Base-by-base conservation (phyloP, 75 land plant species). In the Pinus tabuliformis region DNA sequence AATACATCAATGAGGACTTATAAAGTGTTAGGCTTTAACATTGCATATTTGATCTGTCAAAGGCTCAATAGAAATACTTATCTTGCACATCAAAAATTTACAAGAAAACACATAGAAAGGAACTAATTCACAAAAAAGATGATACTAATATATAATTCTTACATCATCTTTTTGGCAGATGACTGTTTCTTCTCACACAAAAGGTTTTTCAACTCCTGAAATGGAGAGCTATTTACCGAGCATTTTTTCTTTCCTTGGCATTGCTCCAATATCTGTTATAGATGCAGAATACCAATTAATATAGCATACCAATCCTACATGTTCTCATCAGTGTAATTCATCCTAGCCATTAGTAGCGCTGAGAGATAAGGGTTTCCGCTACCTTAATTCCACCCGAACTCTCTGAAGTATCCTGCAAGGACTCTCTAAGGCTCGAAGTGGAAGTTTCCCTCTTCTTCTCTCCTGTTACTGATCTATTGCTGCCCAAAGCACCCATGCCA, bases 251-350 rank as follows among this genome's bases (percentile, higher is more conserved):
- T 57, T n/a, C 79, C 77, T 54, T 86, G 83, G 59, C 60, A 72
- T 26, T 80, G 76, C 68, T 81, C 89, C 74, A 86, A 76, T 26
- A 94, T 89, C 97, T 91, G 77, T 6, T 56, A 58, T 9, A 45
- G 11, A n/a, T 0, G 54, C 54, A 49, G 54, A 9, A 9, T 9
- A 49, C 9, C 12, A 49, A 49, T 49, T 11, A 49, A 49, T 14
- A 76, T 12, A 20, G 52, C 52, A 11, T 42, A 68, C 72, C 22
- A 20, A 68, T 37, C 45, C 20, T 39, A 17, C 20, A 16, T 18
- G 20, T 1, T n/a, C 54, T 68, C 72, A 42, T 30, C 4, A 21
- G 12, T 68, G 49, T 68, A 45, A n/a, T n/a, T 68, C 52, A 39
- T n/a, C n/a, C n/a, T n/a, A n/a, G n/a, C n/a, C n/a, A n/a, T n/a